These are phyloP conservation scores for Alternaria ventricosa DNA, from an alignment of 2,329 filamentous ascomycete genomes.

Conservation along the genomic window DNA sequence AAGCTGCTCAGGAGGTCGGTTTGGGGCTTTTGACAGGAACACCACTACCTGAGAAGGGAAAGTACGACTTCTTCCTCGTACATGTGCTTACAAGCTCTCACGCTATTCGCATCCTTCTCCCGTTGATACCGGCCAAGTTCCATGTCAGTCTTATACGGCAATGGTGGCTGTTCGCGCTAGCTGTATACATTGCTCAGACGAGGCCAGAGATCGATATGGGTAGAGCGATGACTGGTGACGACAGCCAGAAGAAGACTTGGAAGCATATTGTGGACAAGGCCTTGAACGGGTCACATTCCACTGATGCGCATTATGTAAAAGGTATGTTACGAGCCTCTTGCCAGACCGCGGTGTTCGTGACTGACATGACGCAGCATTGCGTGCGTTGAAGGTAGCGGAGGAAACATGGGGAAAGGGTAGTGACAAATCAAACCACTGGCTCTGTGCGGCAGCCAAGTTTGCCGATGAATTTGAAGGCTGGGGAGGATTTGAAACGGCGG, in stretches of 20 bases:
- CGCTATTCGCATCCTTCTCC: constrained; percentile 84
- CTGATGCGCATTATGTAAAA: constrained; percentile 87
- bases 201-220: constrained; percentile 75
- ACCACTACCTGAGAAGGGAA: constrained; percentile 42
- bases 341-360: background rate
- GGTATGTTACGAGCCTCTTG: constrained; percentile 52
- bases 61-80: constrained; percentile 83
- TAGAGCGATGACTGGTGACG: constrained; percentile 61
- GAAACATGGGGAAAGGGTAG: constrained; percentile 67
- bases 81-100: constrained; percentile 82
- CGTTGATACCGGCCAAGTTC: constrained; percentile 73
- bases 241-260: constrained; percentile 75
- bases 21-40: constrained; percentile 66
- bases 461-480: constrained; percentile 76
- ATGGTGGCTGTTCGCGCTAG: constrained; percentile 87
- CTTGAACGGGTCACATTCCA: constrained; percentile 69
- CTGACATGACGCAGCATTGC: constrained; percentile 60
- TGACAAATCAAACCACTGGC: constrained; percentile 69
- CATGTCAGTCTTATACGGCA: constrained; percentile 78
- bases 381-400: constrained; percentile 76
- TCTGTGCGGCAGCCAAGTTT: constrained; percentile 74
- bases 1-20: constrained; percentile 67
- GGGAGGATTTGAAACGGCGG: constrained; percentile 56
- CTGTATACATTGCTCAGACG: constrained; percentile 76
- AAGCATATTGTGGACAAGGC: constrained; percentile 75